Base-by-base conservation (phyloP, 129 eudicot species). In the Flaveria trinervia region DNA sequence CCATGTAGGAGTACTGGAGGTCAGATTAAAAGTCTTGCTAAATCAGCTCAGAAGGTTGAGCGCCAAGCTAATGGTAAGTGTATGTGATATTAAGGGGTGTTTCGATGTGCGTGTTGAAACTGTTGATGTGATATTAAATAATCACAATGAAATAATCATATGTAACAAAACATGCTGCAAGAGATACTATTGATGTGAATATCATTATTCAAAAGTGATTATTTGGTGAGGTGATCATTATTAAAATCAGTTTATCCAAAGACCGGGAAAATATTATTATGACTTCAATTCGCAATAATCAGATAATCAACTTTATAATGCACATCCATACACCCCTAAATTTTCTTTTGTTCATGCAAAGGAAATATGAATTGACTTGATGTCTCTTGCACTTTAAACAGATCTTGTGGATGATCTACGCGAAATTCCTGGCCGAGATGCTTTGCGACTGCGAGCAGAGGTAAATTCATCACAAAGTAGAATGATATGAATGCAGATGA, bases 351-450 rank as follows among this genome's bases (percentile, higher is more conserved):
- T 56, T 73, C 41, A 43, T 73, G 54, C 13, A 74, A 74, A 60
- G 3, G 64, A 71, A 28, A 39, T 50, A 57, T 17, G 8, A 61
- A 54, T 57, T 62, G 66, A 61, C 65, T 62, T 52, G 70, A n/a
- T 76, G 16, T 72, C 1, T 66, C 25, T 54, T 51, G 61, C 68
- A 30, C 20, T 56, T 50, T 25, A 33, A 74, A 48, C 77, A 92
- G 98, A 88, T 83, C 80, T 93, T 70, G 88, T 90, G 92, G 95
- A 86, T 18, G 77, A 83, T 77, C 77, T 93, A 84, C 89, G 98
- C 33, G 96, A 93, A 79, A 86, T 86, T 73, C 92, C 98, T 5
- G 92, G 94, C 44, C 83, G 95, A 78, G 89, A 86, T 5, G 92
- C 98, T 77, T 68, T 93, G 77, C 82, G 79, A 77, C 88, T 90